Conservation (phyloP, 371 early-diverging fungal genomes). For the Thermomucor indicae-seudaticae region DNA sequence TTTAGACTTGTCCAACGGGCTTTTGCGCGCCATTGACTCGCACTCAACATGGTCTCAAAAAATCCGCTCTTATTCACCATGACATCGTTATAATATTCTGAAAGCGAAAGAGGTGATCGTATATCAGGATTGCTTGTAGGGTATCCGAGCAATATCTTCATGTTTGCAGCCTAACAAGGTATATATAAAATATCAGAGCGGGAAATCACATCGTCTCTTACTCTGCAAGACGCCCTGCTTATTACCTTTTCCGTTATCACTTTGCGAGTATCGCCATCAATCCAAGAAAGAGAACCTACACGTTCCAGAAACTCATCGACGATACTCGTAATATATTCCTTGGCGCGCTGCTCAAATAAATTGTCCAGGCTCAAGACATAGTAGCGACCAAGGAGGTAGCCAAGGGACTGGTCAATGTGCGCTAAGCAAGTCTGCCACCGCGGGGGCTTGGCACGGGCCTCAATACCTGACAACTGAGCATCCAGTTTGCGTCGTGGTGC, state of each 20-base stretch:
- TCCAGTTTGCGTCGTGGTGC: constrained; percentile 20
- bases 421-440: constrained; percentile 54
- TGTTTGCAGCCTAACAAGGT: not conserved
- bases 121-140: constrained; percentile 40
- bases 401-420: constrained; percentile 37
- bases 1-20: constrained; percentile 12
- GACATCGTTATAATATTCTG: constrained; percentile 39
- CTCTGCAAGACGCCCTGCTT: not conserved
- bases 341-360: constrained; percentile 14
- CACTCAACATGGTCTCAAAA: constrained; percentile 43
- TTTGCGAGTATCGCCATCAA: constrained; percentile 26
- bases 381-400: constrained; percentile 51
- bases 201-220: not conserved
- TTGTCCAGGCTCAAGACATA: constrained; percentile 24
- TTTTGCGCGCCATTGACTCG: constrained; percentile 19
- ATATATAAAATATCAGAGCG: not conserved
- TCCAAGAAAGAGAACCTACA: constrained; percentile 17
- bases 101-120: constrained; percentile 30
- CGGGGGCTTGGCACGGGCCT: constrained; percentile 34
- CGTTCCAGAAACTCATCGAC: constrained; percentile 21
- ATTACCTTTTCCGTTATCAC: not conserved
- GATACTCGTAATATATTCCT: constrained; percentile 23
- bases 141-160: constrained; percentile 38
- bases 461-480: constrained; percentile 33
- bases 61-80: constrained; percentile 29